These are phyloP conservation scores for Pseudonitzschia pungens DNA, from an alignment of 108 stramenopile genomes.

Conservation along the genomic window DNA sequence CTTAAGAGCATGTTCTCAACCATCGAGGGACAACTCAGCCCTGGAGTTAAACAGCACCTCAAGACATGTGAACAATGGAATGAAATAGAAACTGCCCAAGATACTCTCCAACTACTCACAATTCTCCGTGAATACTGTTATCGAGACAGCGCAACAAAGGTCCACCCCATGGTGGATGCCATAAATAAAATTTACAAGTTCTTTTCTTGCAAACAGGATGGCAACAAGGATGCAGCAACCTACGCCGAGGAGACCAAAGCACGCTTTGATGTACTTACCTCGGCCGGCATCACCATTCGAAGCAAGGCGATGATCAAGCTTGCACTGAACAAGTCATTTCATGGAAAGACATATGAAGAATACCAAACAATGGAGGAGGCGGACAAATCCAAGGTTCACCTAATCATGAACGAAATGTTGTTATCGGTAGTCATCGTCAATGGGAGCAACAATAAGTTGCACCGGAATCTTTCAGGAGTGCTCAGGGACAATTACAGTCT, in stretches of 20 bases:
- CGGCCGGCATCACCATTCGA: neutral
- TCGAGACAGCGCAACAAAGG: too few relatives aligned
- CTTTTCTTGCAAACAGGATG: neutral
- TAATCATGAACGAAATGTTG: neutral
- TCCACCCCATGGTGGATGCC: too few relatives aligned
- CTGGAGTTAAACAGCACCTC: neutral
- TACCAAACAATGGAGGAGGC: neutral
- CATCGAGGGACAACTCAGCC: neutral
- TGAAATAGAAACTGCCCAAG: too few relatives aligned
- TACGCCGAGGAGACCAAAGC: neutral
- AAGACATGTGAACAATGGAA: neutral
- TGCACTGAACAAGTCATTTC: neutral
- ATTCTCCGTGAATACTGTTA: too few relatives aligned
- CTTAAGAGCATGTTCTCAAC: neutral
- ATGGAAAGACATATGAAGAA: neutral
- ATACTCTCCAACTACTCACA: too few relatives aligned
- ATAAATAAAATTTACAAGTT: neutral
- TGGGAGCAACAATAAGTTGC: neutral
- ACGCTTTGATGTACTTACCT: neutral
- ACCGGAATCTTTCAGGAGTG: neutral
- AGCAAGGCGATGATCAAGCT: neutral
- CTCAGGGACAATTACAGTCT: neutral
- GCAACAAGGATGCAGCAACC: neutral
- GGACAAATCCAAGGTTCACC: neutral
- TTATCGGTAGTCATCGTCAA: neutral